Evolutionary conservation across 345 rosid genomes (phyloP).

Genomic region (Firmiana major): DNA sequence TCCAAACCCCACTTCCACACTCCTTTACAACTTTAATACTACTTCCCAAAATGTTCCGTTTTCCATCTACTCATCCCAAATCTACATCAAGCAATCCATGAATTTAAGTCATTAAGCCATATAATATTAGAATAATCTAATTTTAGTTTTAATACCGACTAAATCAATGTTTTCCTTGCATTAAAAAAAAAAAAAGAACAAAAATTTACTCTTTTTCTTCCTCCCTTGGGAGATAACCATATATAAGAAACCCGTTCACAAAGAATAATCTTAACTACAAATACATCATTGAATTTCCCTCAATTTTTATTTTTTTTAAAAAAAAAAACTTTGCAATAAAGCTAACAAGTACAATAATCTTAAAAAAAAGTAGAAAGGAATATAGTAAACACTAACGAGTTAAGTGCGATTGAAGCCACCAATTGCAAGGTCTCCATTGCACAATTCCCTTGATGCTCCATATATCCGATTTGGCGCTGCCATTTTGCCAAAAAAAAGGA

Average conservation of each 20-base stretch:
- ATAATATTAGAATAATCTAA: not conserved
- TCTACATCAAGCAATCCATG: not conserved
- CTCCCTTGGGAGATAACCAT: not conserved
- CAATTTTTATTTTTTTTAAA: too few relatives aligned
- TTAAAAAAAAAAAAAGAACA: not conserved
- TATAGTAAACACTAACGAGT: too few relatives aligned
- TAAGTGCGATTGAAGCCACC: too few relatives aligned
- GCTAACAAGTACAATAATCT: too few relatives aligned
- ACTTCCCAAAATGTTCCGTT: not conserved
- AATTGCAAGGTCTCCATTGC: too few relatives aligned
- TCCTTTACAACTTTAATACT: not conserved
- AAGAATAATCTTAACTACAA: not conserved
- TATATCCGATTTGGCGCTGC: too few relatives aligned
- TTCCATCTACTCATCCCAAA: not conserved
- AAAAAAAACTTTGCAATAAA: not conserved
- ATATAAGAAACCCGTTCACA: not conserved
- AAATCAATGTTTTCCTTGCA: not conserved
- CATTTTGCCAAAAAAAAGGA: too few relatives aligned
- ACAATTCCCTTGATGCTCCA: too few relatives aligned
- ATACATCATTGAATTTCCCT: not conserved
- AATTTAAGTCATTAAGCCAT: not conserved
- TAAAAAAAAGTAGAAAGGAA: too few relatives aligned
- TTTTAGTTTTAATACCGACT: not conserved
- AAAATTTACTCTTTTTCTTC: not conserved
- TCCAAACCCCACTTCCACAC: constrained; percentile 4